phyloP scores from a whole-genome alignment of 1,139 yeast species.

The Suhomyces wounanorum region DNA sequence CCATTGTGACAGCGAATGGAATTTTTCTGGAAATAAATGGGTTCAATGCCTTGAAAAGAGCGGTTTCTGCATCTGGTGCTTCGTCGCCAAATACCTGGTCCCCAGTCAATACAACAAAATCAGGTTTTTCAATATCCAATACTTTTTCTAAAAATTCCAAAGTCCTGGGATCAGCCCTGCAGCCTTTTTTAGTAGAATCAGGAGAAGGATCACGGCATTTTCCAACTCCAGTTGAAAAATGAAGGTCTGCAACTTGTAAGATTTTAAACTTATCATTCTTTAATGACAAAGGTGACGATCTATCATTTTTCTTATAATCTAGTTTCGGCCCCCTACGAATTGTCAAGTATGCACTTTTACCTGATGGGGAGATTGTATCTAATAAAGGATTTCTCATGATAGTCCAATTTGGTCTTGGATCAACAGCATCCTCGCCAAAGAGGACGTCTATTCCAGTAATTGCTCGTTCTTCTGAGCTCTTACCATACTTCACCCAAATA shows the following conservation, averaged over 20 bases:
- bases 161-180: slow-evolving; percentile 78
- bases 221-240: slow-evolving; percentile 78
- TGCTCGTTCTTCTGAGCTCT: slow-evolving; percentile 24
- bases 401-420: slow-evolving; percentile 76
- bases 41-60: slow-evolving; percentile 71
- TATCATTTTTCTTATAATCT: slow-evolving; percentile 22
- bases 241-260: slow-evolving; percentile 84
- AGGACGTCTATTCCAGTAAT: slow-evolving; percentile 58
- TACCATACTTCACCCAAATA: slow-evolving; percentile 53
- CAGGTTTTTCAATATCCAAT: slow-evolving; percentile 73
- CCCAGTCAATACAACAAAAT: slow-evolving; percentile 81
- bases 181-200: slow-evolving; percentile 38
- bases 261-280: slow-evolving; percentile 63
- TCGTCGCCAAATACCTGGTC: slow-evolving; percentile 77
- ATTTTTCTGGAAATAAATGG: slow-evolving; percentile 67
- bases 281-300: slow-evolving; percentile 27
- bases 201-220: slow-evolving; percentile 73
- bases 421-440: slow-evolving; percentile 72
- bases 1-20: slow-evolving; percentile 81
- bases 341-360: slow-evolving; percentile 32
- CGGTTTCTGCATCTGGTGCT: slow-evolving; percentile 76
- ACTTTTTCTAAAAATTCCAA: slow-evolving; percentile 59
- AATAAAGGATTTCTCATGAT: slow-evolving; percentile 32
- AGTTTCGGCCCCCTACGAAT: slow-evolving; percentile 27
- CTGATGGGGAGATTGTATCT: slow-evolving; percentile 24